phyloP scores from a whole-genome alignment of 2,329 filamentous ascomycete species.

The Aureobasidium musti region DNA sequence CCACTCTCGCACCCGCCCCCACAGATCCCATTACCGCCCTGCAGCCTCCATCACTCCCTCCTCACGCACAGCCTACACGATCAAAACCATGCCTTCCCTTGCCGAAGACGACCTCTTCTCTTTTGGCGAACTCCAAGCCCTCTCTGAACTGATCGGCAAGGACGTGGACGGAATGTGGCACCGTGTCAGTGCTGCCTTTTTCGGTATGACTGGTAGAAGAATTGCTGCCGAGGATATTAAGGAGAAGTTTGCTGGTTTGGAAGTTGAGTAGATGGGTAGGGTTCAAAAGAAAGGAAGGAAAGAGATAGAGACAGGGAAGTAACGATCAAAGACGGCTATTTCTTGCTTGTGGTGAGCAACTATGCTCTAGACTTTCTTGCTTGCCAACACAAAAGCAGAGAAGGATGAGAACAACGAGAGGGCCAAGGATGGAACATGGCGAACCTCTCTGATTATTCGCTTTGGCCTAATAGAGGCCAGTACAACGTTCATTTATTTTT shows the following conservation, averaged over 20 bases:
- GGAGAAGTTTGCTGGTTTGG: constrained; percentile 60
- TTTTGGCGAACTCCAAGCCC: constrained; percentile 45
- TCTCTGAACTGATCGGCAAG: constrained; percentile 49
- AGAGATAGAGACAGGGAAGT: neutral
- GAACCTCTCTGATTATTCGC: neutral
- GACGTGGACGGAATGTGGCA: constrained; percentile 52
- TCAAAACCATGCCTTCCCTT: constrained; percentile 34
- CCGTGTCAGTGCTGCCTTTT: constrained; percentile 51
- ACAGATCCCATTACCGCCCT: neutral
- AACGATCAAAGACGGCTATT: neutral
- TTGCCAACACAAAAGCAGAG: neutral
- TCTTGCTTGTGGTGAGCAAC: neutral
- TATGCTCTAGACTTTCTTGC: neutral
- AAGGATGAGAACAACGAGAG: too few species aligned
- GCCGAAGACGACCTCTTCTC: constrained; percentile 43
- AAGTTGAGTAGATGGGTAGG: neutral
- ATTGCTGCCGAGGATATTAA: constrained; percentile 63
- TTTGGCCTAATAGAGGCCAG: neutral
- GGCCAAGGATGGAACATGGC: neutral
- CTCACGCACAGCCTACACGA: neutral
- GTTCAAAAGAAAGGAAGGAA: neutral
- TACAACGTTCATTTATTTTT: neutral
- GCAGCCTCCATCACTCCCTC: neutral
- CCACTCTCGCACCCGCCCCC: neutral
- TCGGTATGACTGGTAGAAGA: constrained; percentile 52